Conservation (phyloP, 2,329 filamentous ascomycete species). For the Dryadomyces quercivorus region DNA sequence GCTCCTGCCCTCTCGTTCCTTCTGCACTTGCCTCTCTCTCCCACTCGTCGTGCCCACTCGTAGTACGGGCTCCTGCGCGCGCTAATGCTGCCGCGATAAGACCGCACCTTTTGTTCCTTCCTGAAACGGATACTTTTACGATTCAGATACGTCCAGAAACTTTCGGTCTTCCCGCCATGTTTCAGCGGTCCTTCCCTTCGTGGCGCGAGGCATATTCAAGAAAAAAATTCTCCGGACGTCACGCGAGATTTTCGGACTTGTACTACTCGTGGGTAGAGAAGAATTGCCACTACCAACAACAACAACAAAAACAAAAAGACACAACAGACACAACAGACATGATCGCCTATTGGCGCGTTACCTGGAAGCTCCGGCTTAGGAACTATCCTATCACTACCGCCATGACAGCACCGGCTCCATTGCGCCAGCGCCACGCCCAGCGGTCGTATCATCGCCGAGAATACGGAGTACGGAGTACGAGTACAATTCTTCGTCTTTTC, state of each 20-base stretch:
- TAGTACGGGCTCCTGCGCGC: background rate
- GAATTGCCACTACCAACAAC: background rate
- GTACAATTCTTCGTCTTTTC: too few species aligned
- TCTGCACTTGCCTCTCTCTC: background rate
- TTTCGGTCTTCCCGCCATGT: background rate
- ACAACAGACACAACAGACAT: too few species aligned
- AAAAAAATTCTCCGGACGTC: background rate
- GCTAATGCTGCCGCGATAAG: too few species aligned
- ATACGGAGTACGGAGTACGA: too few species aligned
- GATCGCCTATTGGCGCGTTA: too few species aligned
- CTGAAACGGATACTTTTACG: background rate
- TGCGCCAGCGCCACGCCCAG: too few species aligned
- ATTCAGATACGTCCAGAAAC: background rate
- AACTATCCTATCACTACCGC: too few species aligned
- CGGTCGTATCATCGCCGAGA: too few species aligned
- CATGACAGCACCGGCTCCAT: too few species aligned
- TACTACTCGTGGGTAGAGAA: too few species aligned
- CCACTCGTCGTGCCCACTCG: background rate
- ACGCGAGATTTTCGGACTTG: background rate
- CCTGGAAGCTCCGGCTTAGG: too few species aligned
- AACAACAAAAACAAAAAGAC: background rate
- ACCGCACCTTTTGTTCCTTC: slow-evolving; percentile 6
- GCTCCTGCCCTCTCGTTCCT: background rate
- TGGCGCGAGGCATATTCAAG: too few species aligned
- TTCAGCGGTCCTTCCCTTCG: background rate